Evolutionary conservation across 495 filamentous ascomycete genomes (phyloP).

Genomic region (Xylaria nigripes): DNA sequence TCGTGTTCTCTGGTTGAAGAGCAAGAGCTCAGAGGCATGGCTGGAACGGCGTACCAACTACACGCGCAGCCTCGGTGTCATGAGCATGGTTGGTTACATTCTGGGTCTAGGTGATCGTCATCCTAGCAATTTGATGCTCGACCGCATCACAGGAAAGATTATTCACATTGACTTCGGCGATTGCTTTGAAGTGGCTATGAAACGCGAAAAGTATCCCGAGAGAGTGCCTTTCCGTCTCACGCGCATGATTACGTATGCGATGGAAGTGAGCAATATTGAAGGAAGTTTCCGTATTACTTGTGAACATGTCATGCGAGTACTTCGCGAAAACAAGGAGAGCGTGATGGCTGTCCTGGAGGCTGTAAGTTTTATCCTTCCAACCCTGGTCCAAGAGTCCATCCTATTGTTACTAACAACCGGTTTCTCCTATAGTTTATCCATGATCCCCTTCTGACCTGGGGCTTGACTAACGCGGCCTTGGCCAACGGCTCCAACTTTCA

Average conservation of each 20-base stretch:
- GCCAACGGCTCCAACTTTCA: slow-evolving; percentile 69
- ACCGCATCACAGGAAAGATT: slow-evolving; percentile 88
- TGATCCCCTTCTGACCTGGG: slow-evolving; percentile 95
- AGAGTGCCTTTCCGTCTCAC: slow-evolving; percentile 95
- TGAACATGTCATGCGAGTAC: slow-evolving; percentile 95
- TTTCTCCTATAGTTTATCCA: slow-evolving; percentile 70
- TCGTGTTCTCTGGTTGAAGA: slow-evolving; percentile 96
- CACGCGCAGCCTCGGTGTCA: slow-evolving; percentile 91
- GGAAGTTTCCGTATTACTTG: slow-evolving; percentile 95
- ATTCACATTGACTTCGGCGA: slow-evolving; percentile 99
- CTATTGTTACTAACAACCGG: slow-evolving; percentile 17
- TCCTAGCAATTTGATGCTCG: slow-evolving; percentile 94
- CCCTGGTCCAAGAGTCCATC: not conserved
- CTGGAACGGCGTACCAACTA: slow-evolving; percentile 95
- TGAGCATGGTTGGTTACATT: slow-evolving; percentile 99
- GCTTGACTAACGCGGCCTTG: slow-evolving; percentile 78
- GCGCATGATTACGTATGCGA: slow-evolving; percentile 96
- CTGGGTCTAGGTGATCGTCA: slow-evolving; percentile 93
- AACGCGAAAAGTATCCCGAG: slow-evolving; percentile 98
- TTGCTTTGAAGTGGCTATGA: slow-evolving; percentile 99
- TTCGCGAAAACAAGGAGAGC: slow-evolving; percentile 94
- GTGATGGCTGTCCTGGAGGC: slow-evolving; percentile 98
- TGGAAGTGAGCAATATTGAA: slow-evolving; percentile 99
- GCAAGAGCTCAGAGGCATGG: slow-evolving; percentile 96
- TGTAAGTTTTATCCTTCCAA: slow-evolving; percentile 47